These are phyloP conservation scores for Ogataea paradorogensis DNA, from an alignment of 805 yeast species.

Conservation along the genomic window DNA sequence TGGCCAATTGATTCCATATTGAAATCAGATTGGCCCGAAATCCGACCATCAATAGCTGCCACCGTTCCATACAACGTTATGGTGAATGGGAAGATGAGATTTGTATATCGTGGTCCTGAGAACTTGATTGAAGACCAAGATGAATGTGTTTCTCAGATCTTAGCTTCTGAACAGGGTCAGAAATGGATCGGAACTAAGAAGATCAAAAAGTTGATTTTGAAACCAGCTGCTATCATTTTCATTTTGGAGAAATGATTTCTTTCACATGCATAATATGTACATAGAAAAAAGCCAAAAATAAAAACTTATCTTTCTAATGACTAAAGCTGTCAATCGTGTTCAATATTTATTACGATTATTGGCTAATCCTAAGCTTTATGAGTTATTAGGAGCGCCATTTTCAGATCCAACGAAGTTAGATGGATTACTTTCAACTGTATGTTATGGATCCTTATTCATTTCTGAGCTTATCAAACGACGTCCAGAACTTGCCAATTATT, in stretches of 20 bases:
- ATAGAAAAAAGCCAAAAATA: slow-evolving; percentile 2
- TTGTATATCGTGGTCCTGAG: slow-evolving; percentile 34
- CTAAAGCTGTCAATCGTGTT: background rate
- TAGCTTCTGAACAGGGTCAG: slow-evolving; percentile 35
- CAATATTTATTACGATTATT: slow-evolving; percentile 14
- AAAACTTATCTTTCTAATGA: background rate
- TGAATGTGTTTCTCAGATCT: slow-evolving; percentile 37
- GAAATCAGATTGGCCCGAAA: slow-evolving; percentile 62
- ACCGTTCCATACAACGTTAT: slow-evolving; percentile 52
- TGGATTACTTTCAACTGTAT: slow-evolving; percentile 32
- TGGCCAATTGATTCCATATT: slow-evolving; percentile 42
- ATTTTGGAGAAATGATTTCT: slow-evolving; percentile 13
- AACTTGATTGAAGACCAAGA: slow-evolving; percentile 37
- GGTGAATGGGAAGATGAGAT: slow-evolving; percentile 69
- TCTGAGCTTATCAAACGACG: slow-evolving; percentile 25
- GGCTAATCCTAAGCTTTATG: slow-evolving; percentile 28
- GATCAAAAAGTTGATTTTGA: slow-evolving; percentile 54
- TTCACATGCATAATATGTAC: slow-evolving; percentile 9
- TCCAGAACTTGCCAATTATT: slow-evolving; percentile 14
- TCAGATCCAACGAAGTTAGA: slow-evolving; percentile 30
- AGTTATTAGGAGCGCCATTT: slow-evolving; percentile 25
- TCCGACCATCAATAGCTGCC: slow-evolving; percentile 38
- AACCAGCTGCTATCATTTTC: slow-evolving; percentile 31
- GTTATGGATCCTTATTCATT: slow-evolving; percentile 31
- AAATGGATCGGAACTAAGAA: slow-evolving; percentile 41